Evolutionary conservation across 2,329 filamentous ascomycete genomes (phyloP).

Genomic region (Aspergillus tubingensis): DNA sequence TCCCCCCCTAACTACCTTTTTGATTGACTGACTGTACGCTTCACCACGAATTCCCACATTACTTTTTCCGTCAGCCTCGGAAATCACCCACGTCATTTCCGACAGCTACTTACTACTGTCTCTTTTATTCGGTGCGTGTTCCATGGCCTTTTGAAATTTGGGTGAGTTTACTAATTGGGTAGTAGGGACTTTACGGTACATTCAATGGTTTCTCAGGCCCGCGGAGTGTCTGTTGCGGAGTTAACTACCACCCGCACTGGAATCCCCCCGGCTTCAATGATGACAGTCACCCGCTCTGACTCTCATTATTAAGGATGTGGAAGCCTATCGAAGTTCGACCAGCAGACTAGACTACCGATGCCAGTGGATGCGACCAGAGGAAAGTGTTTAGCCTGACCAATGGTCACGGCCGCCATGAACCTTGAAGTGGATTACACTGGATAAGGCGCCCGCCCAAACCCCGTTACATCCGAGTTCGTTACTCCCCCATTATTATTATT

Average conservation of each 20-base stretch:
- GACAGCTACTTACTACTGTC: too few relatives aligned
- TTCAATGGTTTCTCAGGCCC: too few relatives aligned
- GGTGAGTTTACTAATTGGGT: too few relatives aligned
- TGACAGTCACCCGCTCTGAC: background rate
- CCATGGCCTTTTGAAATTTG: too few relatives aligned
- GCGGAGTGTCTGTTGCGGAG: constrained; percentile 5
- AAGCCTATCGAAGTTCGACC: constrained; percentile 14
- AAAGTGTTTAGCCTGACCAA: background rate
- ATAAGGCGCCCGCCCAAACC: constrained; percentile 14
- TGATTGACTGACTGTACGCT: too few relatives aligned
- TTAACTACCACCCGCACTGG: background rate
- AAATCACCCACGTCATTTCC: too few relatives aligned
- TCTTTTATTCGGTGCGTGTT: too few relatives aligned
- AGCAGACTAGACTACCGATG: background rate
- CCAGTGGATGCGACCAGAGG: background rate
- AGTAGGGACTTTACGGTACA: too few relatives aligned
- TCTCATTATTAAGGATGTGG: constrained; percentile 3
- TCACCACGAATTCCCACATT: too few relatives aligned
- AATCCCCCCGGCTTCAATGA: background rate
- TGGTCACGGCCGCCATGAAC: background rate
- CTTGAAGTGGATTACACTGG: background rate
- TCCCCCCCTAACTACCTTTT: too few relatives aligned
- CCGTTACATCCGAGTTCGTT: constrained; percentile 35
- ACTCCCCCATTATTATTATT: too few relatives aligned
- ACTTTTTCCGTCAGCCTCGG: too few relatives aligned